Conservation (phyloP, 2,329 filamentous ascomycete species). For the Teratosphaeria gauchensis region DNA sequence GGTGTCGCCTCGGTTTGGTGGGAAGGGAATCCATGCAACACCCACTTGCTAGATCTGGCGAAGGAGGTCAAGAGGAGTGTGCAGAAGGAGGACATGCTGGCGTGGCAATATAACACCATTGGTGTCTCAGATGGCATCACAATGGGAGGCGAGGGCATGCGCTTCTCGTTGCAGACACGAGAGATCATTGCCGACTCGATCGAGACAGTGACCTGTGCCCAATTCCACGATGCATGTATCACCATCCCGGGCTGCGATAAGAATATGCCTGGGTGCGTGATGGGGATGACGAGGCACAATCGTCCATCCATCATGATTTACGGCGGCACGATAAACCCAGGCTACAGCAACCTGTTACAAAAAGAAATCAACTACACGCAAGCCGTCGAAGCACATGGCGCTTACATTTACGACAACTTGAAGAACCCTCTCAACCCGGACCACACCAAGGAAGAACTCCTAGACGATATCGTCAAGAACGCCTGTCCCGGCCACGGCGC, state of each 20-base stretch:
- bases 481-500: constrained; percentile 71
- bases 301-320: constrained; percentile 93
- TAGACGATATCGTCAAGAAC: constrained; percentile 71
- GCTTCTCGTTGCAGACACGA: constrained; percentile 80
- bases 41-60: constrained; percentile 69
- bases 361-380: constrained; percentile 79
- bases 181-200: constrained; percentile 93
- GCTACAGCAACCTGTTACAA: constrained; percentile 67
- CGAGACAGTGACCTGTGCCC: constrained; percentile 84
- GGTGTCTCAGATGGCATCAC: constrained; percentile 84
- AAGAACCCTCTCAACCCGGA: constrained; percentile 53
- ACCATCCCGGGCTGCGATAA: constrained; percentile 92
- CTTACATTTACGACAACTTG: constrained; percentile 51
- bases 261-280: constrained; percentile 84
- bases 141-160: constrained; percentile 93
- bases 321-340: constrained; percentile 80
- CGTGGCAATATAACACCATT: constrained; percentile 89
- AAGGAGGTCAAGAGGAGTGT: constrained; percentile 78
- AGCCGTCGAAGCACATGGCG: constrained; percentile 80
- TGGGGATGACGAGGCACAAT: constrained; percentile 86
- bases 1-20: constrained; percentile 91
- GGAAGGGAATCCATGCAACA: constrained; percentile 81
- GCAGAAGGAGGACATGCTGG: constrained; percentile 75
- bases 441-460: constrained; percentile 56
- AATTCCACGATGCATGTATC: constrained; percentile 88